Evolutionary conservation across 805 yeast genomes (phyloP).

Genomic region (Ogataea ganodermae): DNA sequence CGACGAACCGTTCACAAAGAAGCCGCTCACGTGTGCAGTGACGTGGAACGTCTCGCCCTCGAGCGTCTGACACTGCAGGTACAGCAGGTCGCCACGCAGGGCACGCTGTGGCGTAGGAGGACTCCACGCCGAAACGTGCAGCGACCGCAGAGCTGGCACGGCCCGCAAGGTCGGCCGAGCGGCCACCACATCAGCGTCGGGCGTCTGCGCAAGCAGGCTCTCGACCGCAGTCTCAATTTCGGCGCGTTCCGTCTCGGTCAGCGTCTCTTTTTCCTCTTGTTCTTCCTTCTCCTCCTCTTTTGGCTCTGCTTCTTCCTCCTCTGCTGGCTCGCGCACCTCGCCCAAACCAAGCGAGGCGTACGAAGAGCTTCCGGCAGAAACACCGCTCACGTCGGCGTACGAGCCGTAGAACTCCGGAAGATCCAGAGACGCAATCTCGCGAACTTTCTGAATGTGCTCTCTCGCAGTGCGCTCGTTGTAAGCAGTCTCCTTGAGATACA

Average conservation of each 20-base stretch:
- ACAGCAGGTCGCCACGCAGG: conserved; percentile 75
- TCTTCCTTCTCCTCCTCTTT: conserved; percentile 20
- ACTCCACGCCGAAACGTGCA: conserved; percentile 75
- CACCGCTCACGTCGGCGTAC: conserved; percentile 38
- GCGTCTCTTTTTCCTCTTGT: conserved; percentile 3
- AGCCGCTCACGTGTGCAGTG: conserved; percentile 79
- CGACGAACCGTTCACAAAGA: conserved; percentile 72
- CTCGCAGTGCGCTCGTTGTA: conserved; percentile 63
- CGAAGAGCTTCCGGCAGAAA: conserved; percentile 52
- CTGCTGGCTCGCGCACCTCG: conserved; percentile 24
- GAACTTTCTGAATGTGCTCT: conserved; percentile 61
- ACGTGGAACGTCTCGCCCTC: conserved; percentile 81
- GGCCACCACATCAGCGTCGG: conserved; percentile 29
- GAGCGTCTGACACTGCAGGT: conserved; percentile 71
- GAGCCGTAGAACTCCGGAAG: conserved; percentile 47
- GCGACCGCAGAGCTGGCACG: conserved; percentile 55
- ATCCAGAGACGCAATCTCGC: conserved; percentile 61
- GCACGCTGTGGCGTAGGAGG: conserved; percentile 72
- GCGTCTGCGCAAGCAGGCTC: conserved; percentile 15
- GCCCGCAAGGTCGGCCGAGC: conserved; percentile 36
- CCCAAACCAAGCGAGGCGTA: conserved; percentile 44
- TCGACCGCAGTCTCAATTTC: conserved; percentile 22
- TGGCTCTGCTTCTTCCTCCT: conserved; percentile 17
- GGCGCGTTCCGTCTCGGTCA: conserved; percentile 37
- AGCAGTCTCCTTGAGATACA: conserved; percentile 52